phyloP scores from a whole-genome alignment of 2,329 filamentous ascomycete genomes.

The Colletotrichum sp. region DNA sequence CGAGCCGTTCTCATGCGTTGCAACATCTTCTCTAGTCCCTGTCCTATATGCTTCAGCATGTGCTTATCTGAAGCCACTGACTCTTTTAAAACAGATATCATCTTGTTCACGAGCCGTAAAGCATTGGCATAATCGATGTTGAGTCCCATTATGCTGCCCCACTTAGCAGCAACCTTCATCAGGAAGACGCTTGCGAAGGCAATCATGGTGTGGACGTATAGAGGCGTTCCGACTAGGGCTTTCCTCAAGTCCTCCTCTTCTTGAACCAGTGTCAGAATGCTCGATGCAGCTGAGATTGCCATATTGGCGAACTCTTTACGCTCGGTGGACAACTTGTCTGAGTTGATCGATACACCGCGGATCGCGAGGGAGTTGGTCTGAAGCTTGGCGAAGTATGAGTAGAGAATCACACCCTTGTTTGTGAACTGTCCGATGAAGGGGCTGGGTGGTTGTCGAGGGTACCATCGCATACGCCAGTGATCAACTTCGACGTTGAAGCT shows the following conservation, averaged over 20 bases:
- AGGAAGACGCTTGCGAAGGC: constrained; percentile 39
- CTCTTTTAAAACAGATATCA: constrained; percentile 34
- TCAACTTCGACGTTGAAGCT: constrained; percentile 46
- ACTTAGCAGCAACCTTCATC: constrained; percentile 37
- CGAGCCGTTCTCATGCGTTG: not conserved
- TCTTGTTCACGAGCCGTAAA: constrained; percentile 32
- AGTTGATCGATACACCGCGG: not conserved
- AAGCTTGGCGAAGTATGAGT: constrained; percentile 33
- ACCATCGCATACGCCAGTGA: constrained; percentile 37
- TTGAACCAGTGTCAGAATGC: constrained; percentile 41
- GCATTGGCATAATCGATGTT: constrained; percentile 36
- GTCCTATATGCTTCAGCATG: constrained; percentile 39
- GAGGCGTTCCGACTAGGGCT: constrained; percentile 35
- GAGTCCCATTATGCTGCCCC: constrained; percentile 35
- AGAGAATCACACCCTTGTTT: constrained; percentile 42
- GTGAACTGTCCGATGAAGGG: constrained; percentile 34
- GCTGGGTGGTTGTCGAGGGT: constrained; percentile 24
- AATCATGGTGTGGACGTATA: constrained; percentile 42
- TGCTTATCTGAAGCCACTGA: constrained; percentile 37
- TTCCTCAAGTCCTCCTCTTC: constrained; percentile 36
- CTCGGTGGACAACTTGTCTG: not conserved
- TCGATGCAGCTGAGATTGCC: constrained; percentile 28
- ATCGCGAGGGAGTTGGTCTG: constrained; percentile 33
- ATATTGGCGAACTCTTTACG: constrained; percentile 26
- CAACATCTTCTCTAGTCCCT: constrained; percentile 39